Evolutionary conservation across 805 yeast species (phyloP).

Genomic region (Lipomyces japonicus): DNA sequence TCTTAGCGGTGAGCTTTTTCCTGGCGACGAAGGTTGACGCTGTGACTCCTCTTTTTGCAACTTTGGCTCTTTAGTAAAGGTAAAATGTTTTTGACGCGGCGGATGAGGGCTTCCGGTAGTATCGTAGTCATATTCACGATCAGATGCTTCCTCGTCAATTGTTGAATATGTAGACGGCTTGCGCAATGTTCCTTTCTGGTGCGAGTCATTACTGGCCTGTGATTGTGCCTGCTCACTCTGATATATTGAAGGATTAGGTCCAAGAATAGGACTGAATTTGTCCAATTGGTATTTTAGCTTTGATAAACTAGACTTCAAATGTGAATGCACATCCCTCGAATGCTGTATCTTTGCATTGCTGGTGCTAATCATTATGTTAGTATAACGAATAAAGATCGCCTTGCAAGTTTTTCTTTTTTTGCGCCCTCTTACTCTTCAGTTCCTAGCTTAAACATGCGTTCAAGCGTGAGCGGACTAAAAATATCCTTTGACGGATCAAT

Average conservation of each 20-base stretch:
- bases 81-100: constrained; percentile 20
- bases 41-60: neutral
- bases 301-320: constrained; percentile 8
- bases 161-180: neutral
- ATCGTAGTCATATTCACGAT: neutral
- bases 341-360: neutral
- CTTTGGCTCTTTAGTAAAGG: constrained; percentile 8
- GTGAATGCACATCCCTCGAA: constrained; percentile 2
- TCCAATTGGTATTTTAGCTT: constrained; percentile 14
- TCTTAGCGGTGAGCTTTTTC: constrained; percentile 26
- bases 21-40: neutral
- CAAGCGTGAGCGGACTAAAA: constrained; percentile 26
- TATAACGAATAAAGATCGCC: neutral
- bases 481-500: constrained; percentile 13
- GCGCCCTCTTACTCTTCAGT: too few species aligned
- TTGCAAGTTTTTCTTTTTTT: too few species aligned
- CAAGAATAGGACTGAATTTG: constrained; percentile 19
- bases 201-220: too few species aligned
- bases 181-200: too few species aligned
- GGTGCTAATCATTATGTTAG: neutral
- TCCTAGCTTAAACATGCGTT: constrained; percentile 23
- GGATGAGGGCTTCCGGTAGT: constrained; percentile 22
- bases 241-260: neutral
- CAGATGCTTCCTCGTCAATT: neutral
- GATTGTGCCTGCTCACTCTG: neutral